phyloP scores from a whole-genome alignment of 495 filamentous ascomycete species.

The Talaromyces nanjingensis region DNA sequence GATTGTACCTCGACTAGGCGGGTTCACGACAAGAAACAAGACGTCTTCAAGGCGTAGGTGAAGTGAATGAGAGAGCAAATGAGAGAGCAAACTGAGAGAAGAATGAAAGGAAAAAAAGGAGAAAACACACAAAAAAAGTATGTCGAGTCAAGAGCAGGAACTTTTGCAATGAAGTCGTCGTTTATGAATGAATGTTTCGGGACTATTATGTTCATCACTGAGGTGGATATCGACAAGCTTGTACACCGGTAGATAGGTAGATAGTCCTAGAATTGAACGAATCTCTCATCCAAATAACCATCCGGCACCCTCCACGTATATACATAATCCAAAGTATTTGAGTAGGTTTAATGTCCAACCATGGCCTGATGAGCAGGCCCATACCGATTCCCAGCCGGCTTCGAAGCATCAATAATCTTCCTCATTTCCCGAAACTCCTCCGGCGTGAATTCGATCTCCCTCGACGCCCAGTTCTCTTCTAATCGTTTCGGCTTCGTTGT shows the following conservation, averaged over 20 bases:
- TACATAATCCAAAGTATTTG: background rate
- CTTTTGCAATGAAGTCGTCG: background rate
- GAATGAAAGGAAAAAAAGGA: background rate
- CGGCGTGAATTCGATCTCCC: constrained; percentile 28
- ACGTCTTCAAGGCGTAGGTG: background rate
- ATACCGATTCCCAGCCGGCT: constrained; percentile 32
- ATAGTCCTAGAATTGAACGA: background rate
- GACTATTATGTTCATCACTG: background rate
- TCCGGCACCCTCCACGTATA: background rate
- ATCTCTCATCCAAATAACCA: background rate
- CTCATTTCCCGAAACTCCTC: constrained; percentile 32
- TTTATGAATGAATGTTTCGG: background rate
- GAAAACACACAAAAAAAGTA: background rate
- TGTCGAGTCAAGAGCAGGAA: background rate
- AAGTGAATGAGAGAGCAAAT: background rate
- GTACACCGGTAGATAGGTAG: background rate
- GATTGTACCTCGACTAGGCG: background rate
- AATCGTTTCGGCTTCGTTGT: constrained; percentile 38
- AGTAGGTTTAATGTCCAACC: constrained; percentile 27
- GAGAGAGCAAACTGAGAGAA: background rate
- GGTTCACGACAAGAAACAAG: background rate
- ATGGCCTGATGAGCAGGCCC: constrained; percentile 24
- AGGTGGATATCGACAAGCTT: background rate
- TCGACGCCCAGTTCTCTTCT: constrained; percentile 35
- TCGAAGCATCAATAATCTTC: constrained; percentile 30